Percentiles rank a stretch among this genome's conserved stretches.
phyloP scores from a whole-genome alignment of 2,329 filamentous ascomycete species.

The Colletotrichum tofieldiae region DNA sequence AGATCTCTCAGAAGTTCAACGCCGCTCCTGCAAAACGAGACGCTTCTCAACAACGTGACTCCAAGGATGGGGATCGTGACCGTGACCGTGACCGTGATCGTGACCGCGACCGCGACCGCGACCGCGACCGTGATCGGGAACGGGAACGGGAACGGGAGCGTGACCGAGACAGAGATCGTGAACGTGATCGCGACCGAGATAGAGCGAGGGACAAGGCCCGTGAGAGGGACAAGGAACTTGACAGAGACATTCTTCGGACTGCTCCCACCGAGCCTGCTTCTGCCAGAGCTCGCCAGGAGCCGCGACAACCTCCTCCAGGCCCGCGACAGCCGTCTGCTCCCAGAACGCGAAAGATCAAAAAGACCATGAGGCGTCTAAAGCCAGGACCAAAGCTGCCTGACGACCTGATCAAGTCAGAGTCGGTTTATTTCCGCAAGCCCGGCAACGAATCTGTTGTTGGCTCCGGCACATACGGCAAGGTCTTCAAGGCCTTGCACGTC shows the following conservation, averaged over 20 bases:
- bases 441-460: conserved; percentile 98
- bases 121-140: conserved; percentile 50
- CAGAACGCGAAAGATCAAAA: conserved; percentile 75
- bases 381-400: conserved; percentile 78
- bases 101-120: conserved; percentile 52
- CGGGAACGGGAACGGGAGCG: conserved; percentile 41
- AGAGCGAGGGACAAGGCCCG: conserved; percentile 54
- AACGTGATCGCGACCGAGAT: conserved; percentile 50
- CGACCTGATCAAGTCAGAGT: conserved; percentile 85
- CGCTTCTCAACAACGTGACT: conserved; percentile 52
- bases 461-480: conserved; percentile 95
- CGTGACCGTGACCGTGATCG: conserved; percentile 48
- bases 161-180: conserved; percentile 49
- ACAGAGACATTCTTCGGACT: conserved; percentile 64
- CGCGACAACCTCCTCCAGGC: conserved; percentile 53
- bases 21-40: conserved; percentile 69
- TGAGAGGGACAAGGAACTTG: conserved; percentile 53
- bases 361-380: conserved; percentile 79
- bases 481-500: conserved; percentile 95
- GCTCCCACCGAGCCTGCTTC: conserved; percentile 71
- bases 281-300: conserved; percentile 57
- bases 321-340: conserved; percentile 56
- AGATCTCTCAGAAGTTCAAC: conserved; percentile 80
- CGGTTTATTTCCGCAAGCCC: conserved; percentile 94
- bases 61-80: conserved; percentile 33